These are phyloP conservation scores for Lachancea mirantina DNA, from an alignment of 805 yeast species.

Conservation along the genomic window DNA sequence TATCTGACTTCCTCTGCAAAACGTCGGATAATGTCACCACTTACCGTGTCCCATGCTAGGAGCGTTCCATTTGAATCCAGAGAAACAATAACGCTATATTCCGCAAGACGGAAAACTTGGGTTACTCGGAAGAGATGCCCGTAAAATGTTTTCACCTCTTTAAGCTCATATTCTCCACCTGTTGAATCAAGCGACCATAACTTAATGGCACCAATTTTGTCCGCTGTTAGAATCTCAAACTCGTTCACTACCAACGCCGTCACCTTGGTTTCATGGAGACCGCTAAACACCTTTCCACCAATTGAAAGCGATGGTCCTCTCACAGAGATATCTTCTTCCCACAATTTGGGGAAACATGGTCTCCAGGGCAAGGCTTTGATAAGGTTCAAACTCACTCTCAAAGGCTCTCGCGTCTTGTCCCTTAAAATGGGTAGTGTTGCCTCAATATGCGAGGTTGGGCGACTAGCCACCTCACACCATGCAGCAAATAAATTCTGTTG, in stretches of 20 bases:
- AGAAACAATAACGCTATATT: constrained; percentile 49
- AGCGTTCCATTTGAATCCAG: constrained; percentile 49
- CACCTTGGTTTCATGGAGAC: too few relatives aligned
- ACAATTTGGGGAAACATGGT: too few relatives aligned
- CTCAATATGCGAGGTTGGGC: too few relatives aligned
- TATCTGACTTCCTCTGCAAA: constrained; percentile 21
- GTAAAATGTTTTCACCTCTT: constrained; percentile 38
- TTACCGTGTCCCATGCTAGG: constrained; percentile 57
- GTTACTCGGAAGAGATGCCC: constrained; percentile 49
- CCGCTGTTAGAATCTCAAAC: constrained; percentile 35
- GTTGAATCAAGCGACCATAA: too few relatives aligned
- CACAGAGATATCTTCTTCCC: not conserved
- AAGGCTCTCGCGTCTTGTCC: too few relatives aligned
- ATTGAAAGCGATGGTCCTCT: constrained; percentile 1
- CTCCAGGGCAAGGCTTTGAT: not conserved
- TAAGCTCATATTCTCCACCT: too few relatives aligned
- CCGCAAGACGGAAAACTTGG: constrained; percentile 42
- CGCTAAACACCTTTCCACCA: constrained; percentile 1
- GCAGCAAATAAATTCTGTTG: too few relatives aligned
- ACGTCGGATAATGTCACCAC: constrained; percentile 43
- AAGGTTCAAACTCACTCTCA: not conserved
- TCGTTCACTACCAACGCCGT: too few relatives aligned
- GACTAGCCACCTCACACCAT: too few relatives aligned
- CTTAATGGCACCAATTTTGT: constrained; percentile 53
- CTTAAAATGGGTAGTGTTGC: too few relatives aligned